phyloP scores from a whole-genome alignment of 2,329 filamentous ascomycete genomes.

The Diplodia sapinea region DNA sequence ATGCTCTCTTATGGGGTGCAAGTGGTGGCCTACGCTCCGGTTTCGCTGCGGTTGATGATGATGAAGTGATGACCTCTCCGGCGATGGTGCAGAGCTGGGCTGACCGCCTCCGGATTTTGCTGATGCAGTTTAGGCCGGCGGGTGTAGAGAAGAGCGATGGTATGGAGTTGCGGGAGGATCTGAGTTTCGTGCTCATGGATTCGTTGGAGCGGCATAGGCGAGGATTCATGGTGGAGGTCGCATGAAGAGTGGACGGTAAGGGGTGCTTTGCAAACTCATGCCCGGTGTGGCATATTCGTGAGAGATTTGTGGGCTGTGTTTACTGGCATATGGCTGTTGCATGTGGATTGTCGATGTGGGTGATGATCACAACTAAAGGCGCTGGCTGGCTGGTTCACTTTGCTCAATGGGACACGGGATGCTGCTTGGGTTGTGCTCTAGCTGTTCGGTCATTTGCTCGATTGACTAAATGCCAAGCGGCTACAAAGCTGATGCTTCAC shows the following conservation, averaged over 20 bases:
- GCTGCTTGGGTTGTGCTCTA: not conserved
- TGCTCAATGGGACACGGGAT: not conserved
- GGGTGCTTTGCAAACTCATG: not conserved
- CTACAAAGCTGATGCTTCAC: not conserved
- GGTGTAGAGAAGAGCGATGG: not conserved
- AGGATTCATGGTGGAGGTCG: not conserved
- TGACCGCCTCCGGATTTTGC: not conserved
- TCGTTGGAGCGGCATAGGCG: not conserved
- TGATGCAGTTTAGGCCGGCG: not conserved
- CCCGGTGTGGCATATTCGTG: not conserved
- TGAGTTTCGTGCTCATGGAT: slow-evolving; percentile 6
- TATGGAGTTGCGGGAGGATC: not conserved
- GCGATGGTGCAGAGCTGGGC: slow-evolving; percentile 17
- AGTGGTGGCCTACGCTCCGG: no score
- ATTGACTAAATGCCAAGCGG: not conserved
- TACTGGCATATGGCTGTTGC: not conserved
- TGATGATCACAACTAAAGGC: not conserved
- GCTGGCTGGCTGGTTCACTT: not conserved
- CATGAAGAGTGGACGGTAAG: not conserved
- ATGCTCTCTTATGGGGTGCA: not conserved
- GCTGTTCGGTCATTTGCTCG: not conserved
- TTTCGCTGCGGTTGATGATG: not conserved
- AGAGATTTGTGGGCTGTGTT: not conserved
- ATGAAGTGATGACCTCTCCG: not conserved
- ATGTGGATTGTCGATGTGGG: not conserved